Evolutionary conservation across 192 early-diverging fungal genomes (phyloP).

Genomic region (Backusella tarrabulga): DNA sequence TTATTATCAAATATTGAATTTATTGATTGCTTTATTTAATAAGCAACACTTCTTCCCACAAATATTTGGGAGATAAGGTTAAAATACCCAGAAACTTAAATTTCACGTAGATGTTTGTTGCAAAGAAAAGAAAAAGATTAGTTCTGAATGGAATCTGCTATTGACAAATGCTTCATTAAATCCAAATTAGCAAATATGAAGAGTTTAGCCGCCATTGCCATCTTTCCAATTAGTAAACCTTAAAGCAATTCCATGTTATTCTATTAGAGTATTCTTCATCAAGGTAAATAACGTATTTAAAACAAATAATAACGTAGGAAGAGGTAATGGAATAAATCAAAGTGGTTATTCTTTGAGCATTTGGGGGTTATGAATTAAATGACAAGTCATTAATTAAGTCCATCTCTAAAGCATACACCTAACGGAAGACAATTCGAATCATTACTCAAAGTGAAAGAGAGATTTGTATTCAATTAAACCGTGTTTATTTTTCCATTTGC

Average conservation of each 20-base stretch:
- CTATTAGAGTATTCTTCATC: not conserved
- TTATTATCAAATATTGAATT: not conserved
- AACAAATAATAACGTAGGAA: not conserved
- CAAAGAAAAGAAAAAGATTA: not conserved
- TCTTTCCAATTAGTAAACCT: not conserved
- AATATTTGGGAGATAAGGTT: not conserved
- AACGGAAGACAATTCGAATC: not conserved
- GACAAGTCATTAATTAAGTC: not conserved
- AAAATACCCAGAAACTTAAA: not conserved
- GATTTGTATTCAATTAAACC: not conserved
- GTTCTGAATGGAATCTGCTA: not conserved
- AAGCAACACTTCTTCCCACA: not conserved
- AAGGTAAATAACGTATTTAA: not conserved
- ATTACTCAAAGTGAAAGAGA: not conserved
- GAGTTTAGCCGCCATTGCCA: not conserved
- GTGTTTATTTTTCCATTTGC: not conserved
- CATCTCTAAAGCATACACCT: not conserved
- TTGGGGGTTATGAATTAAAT: not conserved
- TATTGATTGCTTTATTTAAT: not conserved
- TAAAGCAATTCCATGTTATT: not conserved
- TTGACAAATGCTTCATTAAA: not conserved
- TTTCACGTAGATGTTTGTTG: not conserved
- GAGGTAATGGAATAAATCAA: not conserved
- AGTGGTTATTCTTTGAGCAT: not conserved
- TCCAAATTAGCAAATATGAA: not conserved